phyloP scores from a whole-genome alignment of 129 eudicot species.

The Pittosporum tobira region DNA sequence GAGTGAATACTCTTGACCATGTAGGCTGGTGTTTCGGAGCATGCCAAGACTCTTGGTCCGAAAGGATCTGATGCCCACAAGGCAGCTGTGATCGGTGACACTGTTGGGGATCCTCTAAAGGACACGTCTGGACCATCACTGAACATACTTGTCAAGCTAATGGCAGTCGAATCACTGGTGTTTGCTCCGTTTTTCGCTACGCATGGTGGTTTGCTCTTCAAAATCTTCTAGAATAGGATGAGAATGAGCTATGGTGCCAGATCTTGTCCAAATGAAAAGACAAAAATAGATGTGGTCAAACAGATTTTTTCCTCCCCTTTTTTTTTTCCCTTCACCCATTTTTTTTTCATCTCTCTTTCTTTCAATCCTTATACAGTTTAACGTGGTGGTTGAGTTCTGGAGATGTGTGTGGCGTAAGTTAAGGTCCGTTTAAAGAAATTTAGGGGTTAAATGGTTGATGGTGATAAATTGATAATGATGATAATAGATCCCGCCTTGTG shows the following conservation, averaged over 20 bases:
- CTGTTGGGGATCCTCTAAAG: conserved; percentile 44
- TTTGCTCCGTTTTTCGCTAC: conserved; percentile 46
- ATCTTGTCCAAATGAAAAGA: too few relatives aligned
- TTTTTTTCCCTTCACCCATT: neutral
- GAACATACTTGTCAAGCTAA: conserved; percentile 43
- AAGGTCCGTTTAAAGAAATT: conserved; percentile 5
- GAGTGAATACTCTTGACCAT: neutral
- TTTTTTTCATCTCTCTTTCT: neutral
- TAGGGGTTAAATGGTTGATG: too few relatives aligned
- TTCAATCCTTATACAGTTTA: conserved; percentile 7
- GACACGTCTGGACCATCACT: conserved; percentile 51
- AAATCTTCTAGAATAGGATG: conserved; percentile 16
- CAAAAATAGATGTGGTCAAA: too few relatives aligned
- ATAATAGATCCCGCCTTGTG: too few relatives aligned
- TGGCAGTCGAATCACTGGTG: conserved; percentile 45
- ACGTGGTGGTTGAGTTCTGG: neutral
- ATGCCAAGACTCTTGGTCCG: conserved; percentile 36
- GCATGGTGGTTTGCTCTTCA: conserved; percentile 44
- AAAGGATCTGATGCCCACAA: conserved; percentile 50
- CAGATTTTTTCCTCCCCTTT: neutral
- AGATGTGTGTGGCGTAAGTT: neutral
- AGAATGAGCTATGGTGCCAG: neutral
- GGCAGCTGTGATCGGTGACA: conserved; percentile 51
- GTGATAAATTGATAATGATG: too few relatives aligned
- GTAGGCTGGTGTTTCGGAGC: conserved; percentile 44